These are phyloP conservation scores for Psilocybe sp. DNA, from an alignment of 768 basidiomycete genomes.

Conservation along the genomic window DNA sequence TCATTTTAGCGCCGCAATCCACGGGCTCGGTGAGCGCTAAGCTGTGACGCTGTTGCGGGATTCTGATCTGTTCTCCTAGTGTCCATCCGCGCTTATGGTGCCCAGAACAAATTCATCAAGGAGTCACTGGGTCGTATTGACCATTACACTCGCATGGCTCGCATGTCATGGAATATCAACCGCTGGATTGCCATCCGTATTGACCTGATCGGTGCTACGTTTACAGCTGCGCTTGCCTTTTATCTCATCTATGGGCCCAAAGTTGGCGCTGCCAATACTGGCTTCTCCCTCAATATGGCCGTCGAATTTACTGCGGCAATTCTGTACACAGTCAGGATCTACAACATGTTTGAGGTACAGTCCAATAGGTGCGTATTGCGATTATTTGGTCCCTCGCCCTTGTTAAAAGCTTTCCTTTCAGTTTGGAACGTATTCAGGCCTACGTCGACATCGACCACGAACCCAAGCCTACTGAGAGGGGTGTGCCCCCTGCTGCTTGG, in stretches of 20 bases:
- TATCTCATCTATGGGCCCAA: constrained; percentile 45
- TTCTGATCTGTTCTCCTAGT: constrained; percentile 18
- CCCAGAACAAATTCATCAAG: constrained; percentile 44
- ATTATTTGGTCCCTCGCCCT: too few species aligned
- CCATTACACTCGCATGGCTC: constrained; percentile 40
- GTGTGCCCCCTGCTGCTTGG: constrained; percentile 57
- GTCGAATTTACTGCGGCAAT: constrained; percentile 57
- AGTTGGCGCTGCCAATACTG: constrained; percentile 35
- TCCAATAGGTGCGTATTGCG: constrained; percentile 31
- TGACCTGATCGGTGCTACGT: constrained; percentile 53
- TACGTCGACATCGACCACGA: constrained; percentile 63
- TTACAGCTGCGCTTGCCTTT: constrained; percentile 49
- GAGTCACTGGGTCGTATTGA: constrained; percentile 52
- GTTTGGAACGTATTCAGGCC: constrained; percentile 67
- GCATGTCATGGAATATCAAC: constrained; percentile 52
- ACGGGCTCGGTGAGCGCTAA: constrained; percentile 41
- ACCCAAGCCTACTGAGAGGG: constrained; percentile 30
- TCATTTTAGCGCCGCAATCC: constrained; percentile 44
- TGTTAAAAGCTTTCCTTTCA: constrained; percentile 7
- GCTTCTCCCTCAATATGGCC: constrained; percentile 61
- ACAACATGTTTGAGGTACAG: constrained; percentile 44
- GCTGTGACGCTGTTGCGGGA: background rate
- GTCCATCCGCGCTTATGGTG: constrained; percentile 65
- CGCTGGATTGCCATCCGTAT: constrained; percentile 48
- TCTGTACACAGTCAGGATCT: constrained; percentile 41